Base-by-base conservation (phyloP, 176 grass and related monocot species). In the Dactylis glomerata region DNA sequence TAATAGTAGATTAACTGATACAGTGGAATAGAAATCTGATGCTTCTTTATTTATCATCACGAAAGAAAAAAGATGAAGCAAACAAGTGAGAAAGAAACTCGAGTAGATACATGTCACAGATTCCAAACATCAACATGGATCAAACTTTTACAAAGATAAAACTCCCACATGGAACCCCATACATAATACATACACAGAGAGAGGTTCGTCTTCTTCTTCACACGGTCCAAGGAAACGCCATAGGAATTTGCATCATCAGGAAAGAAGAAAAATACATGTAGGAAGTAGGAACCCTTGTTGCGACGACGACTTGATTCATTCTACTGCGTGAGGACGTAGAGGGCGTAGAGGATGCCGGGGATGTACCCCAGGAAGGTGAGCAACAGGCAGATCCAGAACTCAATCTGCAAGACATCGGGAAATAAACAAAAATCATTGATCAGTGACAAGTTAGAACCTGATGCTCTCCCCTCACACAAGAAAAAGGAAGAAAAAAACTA, bases 331-430 rank as follows among this genome's bases (percentile, higher is more conserved):
- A 92, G 88, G 55, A 83, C 83, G 15, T 91, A 91, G 82, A 91
- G 23, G 8, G 89, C 89, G 63, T 92, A 92, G 86, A 92, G 88
- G 83, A 92, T 92, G 23, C 90, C 90, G 0, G 90, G 86, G 50
- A 92, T 27, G 82, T 86, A 92, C 14, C 83, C 86, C 19, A 88
- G 79, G 90, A 92, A 52, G 82, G 86, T 92, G 65, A 92, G 90
- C 45, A 92, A 13, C 11, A 92, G 83, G 78, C 82, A 86, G 86
- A 89, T 86, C 86, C 86, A 88, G 83, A 92, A 89, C 82, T 92
- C 66, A 12, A 82, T 80, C 62, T 85, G 83, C 73, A 24, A 22
- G 44, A 50, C 0, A 0, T 17, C 47, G 15, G 19, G 15, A 50
- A 50, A 50, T 50, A 19, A 19, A 5, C 4, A 50, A 31, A 26